phyloP scores from a whole-genome alignment of 805 yeast species.

The Wickerhamomyces mucosus region DNA sequence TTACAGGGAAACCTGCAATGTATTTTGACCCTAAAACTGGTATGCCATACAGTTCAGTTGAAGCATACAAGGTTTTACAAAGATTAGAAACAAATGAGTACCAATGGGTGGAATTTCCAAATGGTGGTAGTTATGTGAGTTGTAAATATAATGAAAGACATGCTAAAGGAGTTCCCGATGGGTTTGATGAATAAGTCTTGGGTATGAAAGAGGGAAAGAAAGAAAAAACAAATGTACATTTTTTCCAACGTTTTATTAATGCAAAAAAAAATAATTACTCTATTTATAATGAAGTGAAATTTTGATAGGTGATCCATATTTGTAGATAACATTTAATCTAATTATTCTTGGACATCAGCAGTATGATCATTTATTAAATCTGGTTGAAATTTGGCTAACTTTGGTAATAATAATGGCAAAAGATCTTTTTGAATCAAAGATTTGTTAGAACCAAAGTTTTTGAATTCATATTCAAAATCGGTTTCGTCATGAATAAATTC shows the following conservation, averaged over 20 bases:
- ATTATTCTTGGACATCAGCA: slow-evolving; percentile 42
- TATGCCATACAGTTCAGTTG: slow-evolving; percentile 77
- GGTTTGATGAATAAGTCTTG: slow-evolving; percentile 47
- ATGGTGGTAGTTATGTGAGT: slow-evolving; percentile 39
- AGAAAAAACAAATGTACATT: no score
- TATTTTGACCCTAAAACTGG: slow-evolving; percentile 87
- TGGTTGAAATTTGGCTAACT: slow-evolving; percentile 49
- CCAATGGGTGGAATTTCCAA: slow-evolving; percentile 41
- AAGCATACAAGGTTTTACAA: slow-evolving; percentile 61
- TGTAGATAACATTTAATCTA: slow-evolving; percentile 1
- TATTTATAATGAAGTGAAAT: no score
- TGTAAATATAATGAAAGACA: slow-evolving; percentile 35
- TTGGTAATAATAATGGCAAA: slow-evolving; percentile 39
- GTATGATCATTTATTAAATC: slow-evolving; percentile 57
- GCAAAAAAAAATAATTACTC: no score
- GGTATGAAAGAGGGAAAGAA: no score
- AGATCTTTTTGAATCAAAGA: slow-evolving; percentile 33
- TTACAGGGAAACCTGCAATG: slow-evolving; percentile 70
- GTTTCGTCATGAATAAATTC: slow-evolving; percentile 75
- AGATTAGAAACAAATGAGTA: slow-evolving; percentile 46
- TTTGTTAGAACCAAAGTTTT: slow-evolving; percentile 29
- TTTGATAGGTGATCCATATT: no score
- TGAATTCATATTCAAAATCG: slow-evolving; percentile 52
- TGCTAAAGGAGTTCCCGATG: slow-evolving; percentile 85
- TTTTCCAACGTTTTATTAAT: no score